Evolutionary conservation across 306 rosid species (phyloP).

Genomic region (Psophocarpus tetragonolobus): DNA sequence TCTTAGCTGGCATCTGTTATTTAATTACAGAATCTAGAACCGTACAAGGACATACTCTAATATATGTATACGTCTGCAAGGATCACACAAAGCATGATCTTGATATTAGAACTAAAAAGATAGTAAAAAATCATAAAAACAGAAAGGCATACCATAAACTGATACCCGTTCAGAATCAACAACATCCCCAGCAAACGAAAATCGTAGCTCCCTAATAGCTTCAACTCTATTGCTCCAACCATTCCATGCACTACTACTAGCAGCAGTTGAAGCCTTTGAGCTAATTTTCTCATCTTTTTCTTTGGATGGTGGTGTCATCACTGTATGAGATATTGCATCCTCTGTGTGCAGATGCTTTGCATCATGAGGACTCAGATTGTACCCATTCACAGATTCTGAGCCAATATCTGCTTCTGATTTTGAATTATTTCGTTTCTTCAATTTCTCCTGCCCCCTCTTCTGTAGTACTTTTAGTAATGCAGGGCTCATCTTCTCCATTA

Average conservation of each 20-base stretch:
- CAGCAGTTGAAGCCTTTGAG: conserved; percentile 35
- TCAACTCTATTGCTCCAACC: conserved; percentile 90
- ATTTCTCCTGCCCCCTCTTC: conserved; percentile 69
- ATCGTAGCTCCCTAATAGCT: conserved; percentile 66
- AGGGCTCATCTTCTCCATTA: conserved; percentile 75
- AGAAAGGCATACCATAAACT: conserved; percentile 50
- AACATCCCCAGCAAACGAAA: conserved; percentile 75
- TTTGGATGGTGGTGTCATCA: conserved; percentile 30
- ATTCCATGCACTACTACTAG: conserved; percentile 66
- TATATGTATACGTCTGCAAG: background rate
- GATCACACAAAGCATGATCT: conserved; percentile 11
- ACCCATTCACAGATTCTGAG: conserved; percentile 33
- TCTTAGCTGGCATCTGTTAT: background rate
- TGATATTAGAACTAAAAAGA: conserved; percentile 18
- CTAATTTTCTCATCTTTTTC: conserved; percentile 32
- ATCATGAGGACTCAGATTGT: conserved; percentile 38
- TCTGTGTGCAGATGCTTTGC: conserved; percentile 31
- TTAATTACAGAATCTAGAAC: background rate
- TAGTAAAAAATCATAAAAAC: background rate
- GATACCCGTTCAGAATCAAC: conserved; percentile 45
- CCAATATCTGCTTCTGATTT: conserved; percentile 38
- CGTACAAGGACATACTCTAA: background rate
- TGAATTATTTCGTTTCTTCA: conserved; percentile 42
- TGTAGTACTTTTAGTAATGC: conserved; percentile 55
- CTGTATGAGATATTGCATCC: conserved; percentile 29